Evolutionary conservation across 352 stramenopile genomes (phyloP).

Genomic region (Pythium rishiriense): DNA sequence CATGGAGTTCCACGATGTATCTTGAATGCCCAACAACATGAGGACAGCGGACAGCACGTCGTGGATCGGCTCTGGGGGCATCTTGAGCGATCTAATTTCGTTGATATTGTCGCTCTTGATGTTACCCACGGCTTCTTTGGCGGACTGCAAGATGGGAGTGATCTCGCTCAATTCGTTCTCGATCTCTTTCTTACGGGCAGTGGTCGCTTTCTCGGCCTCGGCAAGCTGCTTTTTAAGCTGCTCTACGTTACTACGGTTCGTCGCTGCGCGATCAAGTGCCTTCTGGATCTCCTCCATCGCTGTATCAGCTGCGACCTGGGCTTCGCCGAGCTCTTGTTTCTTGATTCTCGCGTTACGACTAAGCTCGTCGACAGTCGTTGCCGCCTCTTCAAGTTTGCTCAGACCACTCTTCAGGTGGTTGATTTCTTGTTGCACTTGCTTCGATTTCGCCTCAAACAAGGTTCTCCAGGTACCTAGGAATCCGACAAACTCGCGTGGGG

Average conservation of each 20-base stretch:
- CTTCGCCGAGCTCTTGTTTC: constrained; percentile 86
- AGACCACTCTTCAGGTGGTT: constrained; percentile 89
- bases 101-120: constrained; percentile 97
- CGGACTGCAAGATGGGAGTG: constrained; percentile 89
- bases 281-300: constrained; percentile 96
- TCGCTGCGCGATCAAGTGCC: constrained; percentile 85
- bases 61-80: constrained; percentile 93
- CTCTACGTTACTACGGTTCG: constrained; percentile 90
- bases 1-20: constrained; percentile 96
- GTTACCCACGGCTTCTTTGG: constrained; percentile 90
- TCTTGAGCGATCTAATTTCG: constrained; percentile 95
- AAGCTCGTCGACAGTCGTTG: constrained; percentile 90
- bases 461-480: constrained; percentile 83
- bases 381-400: constrained; percentile 90
- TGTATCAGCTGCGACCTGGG: constrained; percentile 89
- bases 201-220: constrained; percentile 88
- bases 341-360: constrained; percentile 87
- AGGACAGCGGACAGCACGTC: constrained; percentile 94
- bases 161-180: constrained; percentile 92
- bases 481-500: constrained; percentile 81
- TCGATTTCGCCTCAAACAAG: constrained; percentile 77
- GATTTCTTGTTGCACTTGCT: constrained; percentile 87
- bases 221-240: constrained; percentile 90
- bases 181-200: constrained; percentile 90
- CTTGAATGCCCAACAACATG: constrained; percentile 94